Conservation (phyloP, 1,284 basidiomycete species). For the Pisolithus thermaeus region DNA sequence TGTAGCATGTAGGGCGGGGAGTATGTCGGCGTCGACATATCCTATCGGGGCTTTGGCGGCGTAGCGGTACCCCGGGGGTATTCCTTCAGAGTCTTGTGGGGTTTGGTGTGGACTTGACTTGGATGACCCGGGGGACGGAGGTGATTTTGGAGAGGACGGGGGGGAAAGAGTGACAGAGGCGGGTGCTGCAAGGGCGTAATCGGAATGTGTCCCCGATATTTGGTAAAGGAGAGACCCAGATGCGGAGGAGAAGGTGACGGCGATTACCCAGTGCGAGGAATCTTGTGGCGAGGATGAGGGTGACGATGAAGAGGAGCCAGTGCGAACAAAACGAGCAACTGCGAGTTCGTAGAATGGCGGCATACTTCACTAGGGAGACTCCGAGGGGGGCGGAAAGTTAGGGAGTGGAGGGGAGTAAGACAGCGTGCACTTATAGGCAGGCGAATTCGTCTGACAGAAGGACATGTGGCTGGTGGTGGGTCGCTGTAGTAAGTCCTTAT, state of each 20-base stretch:
- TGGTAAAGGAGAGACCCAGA: slow-evolving; percentile 29
- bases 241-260: slow-evolving; percentile 23
- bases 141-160: background rate
- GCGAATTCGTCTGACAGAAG: too few relatives aligned
- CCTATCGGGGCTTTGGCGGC: slow-evolving; percentile 18
- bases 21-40: slow-evolving; percentile 22
- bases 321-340: slow-evolving; percentile 22
- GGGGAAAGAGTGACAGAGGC: slow-evolving; percentile 25
- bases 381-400: background rate
- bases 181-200: slow-evolving; percentile 27
- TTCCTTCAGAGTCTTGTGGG: background rate
- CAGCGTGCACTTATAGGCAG: background rate
- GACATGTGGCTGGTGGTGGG: too few relatives aligned
- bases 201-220: slow-evolving; percentile 21
- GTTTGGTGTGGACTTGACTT: background rate
- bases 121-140: background rate
- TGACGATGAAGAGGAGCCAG: slow-evolving; percentile 6
- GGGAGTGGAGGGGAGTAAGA: background rate
- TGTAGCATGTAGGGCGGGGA: slow-evolving; percentile 23
- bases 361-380: slow-evolving; percentile 12
- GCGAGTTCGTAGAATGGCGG: slow-evolving; percentile 30
- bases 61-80: slow-evolving; percentile 20
- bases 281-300: background rate
- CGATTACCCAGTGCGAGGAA: slow-evolving; percentile 23
- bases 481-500: too few relatives aligned